Evolutionary conservation across 2,329 filamentous ascomycete genomes (phyloP).

Genomic region (Fusarium nanum): DNA sequence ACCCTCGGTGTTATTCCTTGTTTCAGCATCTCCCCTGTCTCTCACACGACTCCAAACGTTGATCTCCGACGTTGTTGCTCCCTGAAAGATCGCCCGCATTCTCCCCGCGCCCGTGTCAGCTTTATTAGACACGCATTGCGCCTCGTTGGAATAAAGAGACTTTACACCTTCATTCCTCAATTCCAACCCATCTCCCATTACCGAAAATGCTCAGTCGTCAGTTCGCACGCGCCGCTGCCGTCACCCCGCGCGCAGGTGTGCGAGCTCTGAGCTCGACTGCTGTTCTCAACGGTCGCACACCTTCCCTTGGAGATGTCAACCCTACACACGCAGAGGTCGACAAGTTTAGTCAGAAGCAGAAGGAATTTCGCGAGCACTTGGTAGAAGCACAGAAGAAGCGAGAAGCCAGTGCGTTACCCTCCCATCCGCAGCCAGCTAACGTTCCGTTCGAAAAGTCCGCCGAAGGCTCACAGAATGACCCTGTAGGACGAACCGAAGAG

Average conservation of each 20-base stretch:
- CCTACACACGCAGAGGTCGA: constrained; percentile 72
- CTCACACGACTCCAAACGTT: constrained; percentile 33
- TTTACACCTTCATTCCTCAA: constrained; percentile 26
- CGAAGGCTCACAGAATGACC: constrained; percentile 52
- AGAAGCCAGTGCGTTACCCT: constrained; percentile 80
- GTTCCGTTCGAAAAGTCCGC: constrained; percentile 57
- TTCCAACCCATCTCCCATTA: constrained; percentile 29
- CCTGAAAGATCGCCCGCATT: constrained; percentile 29
- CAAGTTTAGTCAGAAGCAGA: constrained; percentile 85
- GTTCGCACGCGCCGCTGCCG: constrained; percentile 58
- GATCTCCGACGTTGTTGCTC: constrained; percentile 34
- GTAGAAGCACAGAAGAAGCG: constrained; percentile 81
- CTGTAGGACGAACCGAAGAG: constrained; percentile 63
- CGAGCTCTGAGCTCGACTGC: constrained; percentile 70
- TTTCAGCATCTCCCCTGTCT: constrained; percentile 36
- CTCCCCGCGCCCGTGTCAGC: constrained; percentile 31
- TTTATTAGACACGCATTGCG: constrained; percentile 35
- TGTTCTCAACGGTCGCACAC: constrained; percentile 61
- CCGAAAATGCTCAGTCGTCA: constrained; percentile 62
- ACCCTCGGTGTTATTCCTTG: constrained; percentile 34
- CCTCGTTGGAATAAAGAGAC: constrained; percentile 15
- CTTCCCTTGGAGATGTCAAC: constrained; percentile 88
- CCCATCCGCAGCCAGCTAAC: constrained; percentile 56
- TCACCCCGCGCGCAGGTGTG: constrained; percentile 60
- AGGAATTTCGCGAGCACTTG: constrained; percentile 85